Percentiles rank a stretch among this genome's conserved stretches.
Evolutionary conservation across 2,329 filamentous ascomycete genomes (phyloP).

Genomic region (Hymenoscyphus occultus): DNA sequence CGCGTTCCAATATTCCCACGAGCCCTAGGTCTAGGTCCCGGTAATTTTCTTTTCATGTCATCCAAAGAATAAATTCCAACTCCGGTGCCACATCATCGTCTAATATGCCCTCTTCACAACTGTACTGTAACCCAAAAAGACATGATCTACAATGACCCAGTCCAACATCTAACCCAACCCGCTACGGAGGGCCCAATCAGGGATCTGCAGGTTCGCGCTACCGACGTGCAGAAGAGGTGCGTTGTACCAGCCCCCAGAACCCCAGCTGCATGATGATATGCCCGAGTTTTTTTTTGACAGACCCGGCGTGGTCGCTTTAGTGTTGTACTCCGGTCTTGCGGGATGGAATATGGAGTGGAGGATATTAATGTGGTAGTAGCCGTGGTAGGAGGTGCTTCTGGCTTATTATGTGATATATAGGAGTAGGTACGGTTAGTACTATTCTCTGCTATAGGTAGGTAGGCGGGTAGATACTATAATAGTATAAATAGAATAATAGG

Average conservation of each 20-base stretch:
- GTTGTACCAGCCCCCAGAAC: background rate
- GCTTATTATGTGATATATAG: too few species aligned
- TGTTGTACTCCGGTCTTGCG: background rate
- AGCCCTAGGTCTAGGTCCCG: too few species aligned
- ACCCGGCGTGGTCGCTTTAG: background rate
- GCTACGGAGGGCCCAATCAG: background rate
- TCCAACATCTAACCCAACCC: too few species aligned
- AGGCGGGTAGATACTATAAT: conserved; percentile 2
- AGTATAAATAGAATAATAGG: background rate
- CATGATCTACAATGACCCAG: too few species aligned
- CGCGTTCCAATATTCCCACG: background rate
- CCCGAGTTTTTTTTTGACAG: background rate
- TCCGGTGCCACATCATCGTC: too few species aligned
- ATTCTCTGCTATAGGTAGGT: too few species aligned
- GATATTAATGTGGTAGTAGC: background rate
- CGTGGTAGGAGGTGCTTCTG: too few species aligned
- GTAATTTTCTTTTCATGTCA: background rate
- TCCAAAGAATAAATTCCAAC: background rate
- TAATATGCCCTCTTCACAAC: too few species aligned
- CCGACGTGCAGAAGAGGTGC: background rate
- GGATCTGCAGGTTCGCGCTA: background rate
- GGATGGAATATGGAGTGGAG: background rate
- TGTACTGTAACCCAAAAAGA: too few species aligned
- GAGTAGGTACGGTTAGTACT: too few species aligned
- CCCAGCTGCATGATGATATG: background rate